These are phyloP conservation scores for Rhexocercosporidium sp. DNA, from an alignment of 2,329 filamentous ascomycete genomes.

Conservation along the genomic window DNA sequence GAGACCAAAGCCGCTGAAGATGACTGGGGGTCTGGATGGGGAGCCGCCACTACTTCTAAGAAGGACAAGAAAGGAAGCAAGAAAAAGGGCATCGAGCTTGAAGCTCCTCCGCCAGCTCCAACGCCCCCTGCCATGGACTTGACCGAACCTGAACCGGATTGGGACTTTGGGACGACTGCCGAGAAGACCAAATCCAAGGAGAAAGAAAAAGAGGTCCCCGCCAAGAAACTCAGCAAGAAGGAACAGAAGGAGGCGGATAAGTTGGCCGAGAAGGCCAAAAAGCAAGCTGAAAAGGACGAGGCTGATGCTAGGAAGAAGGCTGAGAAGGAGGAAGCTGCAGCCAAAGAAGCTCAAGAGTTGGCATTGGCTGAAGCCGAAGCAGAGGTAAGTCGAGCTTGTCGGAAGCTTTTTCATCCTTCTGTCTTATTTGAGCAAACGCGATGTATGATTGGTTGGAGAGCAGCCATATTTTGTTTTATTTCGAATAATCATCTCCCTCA, in stretches of 20 bases:
- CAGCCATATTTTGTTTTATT: background rate
- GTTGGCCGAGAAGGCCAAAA: constrained; percentile 54
- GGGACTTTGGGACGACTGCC: constrained; percentile 40
- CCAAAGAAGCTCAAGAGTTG: constrained; percentile 42
- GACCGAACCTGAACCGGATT: constrained; percentile 49
- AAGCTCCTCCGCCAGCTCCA: constrained; percentile 54
- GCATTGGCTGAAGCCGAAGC: constrained; percentile 32
- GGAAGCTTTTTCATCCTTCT: background rate
- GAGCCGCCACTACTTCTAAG: constrained; percentile 47
- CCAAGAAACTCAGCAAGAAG: constrained; percentile 53
- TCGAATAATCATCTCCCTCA: background rate
- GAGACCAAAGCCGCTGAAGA: constrained; percentile 51
- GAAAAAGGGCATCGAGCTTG: constrained; percentile 48
- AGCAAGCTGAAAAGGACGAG: constrained; percentile 57
- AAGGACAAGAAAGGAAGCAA: constrained; percentile 49
- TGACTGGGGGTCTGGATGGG: constrained; percentile 49
- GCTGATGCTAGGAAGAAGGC: constrained; percentile 50
- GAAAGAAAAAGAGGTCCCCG: constrained; percentile 44
- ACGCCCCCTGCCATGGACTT: constrained; percentile 54
- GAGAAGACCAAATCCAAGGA: constrained; percentile 50
- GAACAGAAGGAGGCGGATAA: constrained; percentile 54
- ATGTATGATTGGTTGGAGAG: background rate
- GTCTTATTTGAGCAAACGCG: background rate
- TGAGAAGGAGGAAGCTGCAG: constrained; percentile 44
- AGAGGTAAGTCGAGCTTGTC: background rate